These are phyloP conservation scores for Wallacemonas sp. DNA, from an alignment of 208 protist genomes.

Conservation along the genomic window DNA sequence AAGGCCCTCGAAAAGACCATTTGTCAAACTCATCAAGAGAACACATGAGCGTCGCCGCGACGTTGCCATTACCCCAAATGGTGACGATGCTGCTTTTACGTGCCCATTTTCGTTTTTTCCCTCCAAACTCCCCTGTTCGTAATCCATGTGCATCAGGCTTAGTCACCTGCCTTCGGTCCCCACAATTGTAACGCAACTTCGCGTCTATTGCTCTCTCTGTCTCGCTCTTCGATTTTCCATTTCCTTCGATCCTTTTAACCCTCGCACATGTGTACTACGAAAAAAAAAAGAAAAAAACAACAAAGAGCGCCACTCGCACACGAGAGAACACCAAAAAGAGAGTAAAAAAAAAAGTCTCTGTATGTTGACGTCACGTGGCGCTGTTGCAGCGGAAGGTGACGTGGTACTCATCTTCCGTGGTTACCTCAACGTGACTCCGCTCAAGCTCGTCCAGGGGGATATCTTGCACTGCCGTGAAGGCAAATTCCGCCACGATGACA, in stretches of 20 bases:
- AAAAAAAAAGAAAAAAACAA: slow-evolving; percentile 12
- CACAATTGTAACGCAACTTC: no score
- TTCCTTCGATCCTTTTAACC: background rate
- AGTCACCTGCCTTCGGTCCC: no score
- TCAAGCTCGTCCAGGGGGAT: slow-evolving; percentile 54
- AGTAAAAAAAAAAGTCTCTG: background rate
- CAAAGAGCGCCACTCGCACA: no score
- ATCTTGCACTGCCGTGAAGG: slow-evolving; percentile 81
- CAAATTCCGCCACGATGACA: slow-evolving; percentile 82
- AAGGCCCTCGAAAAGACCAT: no score
- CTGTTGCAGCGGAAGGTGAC: slow-evolving; percentile 68
- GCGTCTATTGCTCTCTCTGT: no score
- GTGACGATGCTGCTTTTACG: background rate
- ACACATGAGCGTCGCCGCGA: no score
- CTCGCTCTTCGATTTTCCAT: background rate
- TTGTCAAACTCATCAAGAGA: no score
- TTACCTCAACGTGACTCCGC: slow-evolving; percentile 63
- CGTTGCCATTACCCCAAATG: background rate
- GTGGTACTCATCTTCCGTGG: slow-evolving; percentile 75
- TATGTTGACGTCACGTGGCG: slow-evolving; percentile 56
- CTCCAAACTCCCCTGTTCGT: background rate
- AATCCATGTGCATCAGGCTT: no score
- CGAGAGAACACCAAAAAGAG: no score
- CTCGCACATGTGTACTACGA: background rate
- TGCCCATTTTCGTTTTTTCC: background rate